phyloP scores from a whole-genome alignment of 805 yeast genomes.

The Lipomyces sp. region DNA sequence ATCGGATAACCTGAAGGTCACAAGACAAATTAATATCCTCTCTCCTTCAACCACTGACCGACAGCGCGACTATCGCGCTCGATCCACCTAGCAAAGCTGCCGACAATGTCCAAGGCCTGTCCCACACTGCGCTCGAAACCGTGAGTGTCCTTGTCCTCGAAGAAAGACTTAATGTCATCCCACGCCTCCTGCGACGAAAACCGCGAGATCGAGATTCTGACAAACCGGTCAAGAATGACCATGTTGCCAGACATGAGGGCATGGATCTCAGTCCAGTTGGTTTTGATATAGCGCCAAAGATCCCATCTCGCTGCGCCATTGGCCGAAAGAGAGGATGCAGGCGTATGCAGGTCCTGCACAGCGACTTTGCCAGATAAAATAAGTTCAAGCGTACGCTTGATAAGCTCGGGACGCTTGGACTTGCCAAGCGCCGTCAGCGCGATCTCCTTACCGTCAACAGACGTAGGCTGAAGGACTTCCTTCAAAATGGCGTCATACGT shows the following conservation, averaged over 20 bases:
- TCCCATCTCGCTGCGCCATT: constrained; percentile 52
- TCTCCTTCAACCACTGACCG: constrained; percentile 50
- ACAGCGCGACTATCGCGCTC: constrained; percentile 52
- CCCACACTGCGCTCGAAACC: constrained; percentile 64
- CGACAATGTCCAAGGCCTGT: constrained; percentile 61
- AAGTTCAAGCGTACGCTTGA: constrained; percentile 50
- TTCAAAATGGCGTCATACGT: constrained; percentile 50
- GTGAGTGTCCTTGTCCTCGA: constrained; percentile 52
- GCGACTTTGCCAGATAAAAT: constrained; percentile 52
- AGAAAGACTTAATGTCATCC: constrained; percentile 52
- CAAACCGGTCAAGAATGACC: constrained; percentile 57
- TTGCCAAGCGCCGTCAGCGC: constrained; percentile 62
- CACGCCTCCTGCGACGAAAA: constrained; percentile 48
- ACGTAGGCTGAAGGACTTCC: constrained; percentile 57
- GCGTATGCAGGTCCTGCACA: constrained; percentile 61
- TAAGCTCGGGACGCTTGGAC: constrained; percentile 47
- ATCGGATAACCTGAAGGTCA: no score
- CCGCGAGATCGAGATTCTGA: constrained; percentile 46
- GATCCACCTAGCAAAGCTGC: constrained; percentile 56
- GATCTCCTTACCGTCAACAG: constrained; percentile 62
- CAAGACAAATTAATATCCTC: constrained; percentile 24
- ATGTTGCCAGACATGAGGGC: constrained; percentile 54
- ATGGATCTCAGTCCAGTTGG: constrained; percentile 54
- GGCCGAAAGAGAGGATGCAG: constrained; percentile 54
- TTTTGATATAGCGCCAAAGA: constrained; percentile 58